These are phyloP conservation scores for Crucihimalaya himalaica DNA, from an alignment of 345 rosid genomes.

Conservation along the genomic window DNA sequence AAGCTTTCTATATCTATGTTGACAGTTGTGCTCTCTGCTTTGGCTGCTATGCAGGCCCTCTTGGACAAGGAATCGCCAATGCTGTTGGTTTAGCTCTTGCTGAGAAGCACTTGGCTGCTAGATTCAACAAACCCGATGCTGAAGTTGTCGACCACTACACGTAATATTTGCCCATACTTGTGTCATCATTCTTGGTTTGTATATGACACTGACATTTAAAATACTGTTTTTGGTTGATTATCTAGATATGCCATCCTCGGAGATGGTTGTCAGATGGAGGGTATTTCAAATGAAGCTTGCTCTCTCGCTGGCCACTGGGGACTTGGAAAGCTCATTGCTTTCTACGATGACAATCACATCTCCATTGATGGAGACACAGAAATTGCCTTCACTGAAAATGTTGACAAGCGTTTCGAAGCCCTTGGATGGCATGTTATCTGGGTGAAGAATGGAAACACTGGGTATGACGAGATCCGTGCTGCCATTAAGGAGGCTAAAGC, in stretches of 20 bases:
- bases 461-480: constrained; percentile 98
- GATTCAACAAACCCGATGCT: constrained; percentile 78
- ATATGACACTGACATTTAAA: neutral
- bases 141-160: constrained; percentile 92
- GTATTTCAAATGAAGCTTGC: constrained; percentile 86
- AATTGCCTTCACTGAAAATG: constrained; percentile 94
- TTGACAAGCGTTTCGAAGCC: constrained; percentile 82
- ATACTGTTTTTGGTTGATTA: constrained; percentile 12
- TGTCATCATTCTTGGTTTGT: constrained; percentile 13
- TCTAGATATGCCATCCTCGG: constrained; percentile 76
- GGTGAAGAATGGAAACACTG: constrained; percentile 99
- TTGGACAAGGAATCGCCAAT: constrained; percentile 91
- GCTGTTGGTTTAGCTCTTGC: constrained; percentile 97
- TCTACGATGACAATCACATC: constrained; percentile 98
- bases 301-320: constrained; percentile 99
- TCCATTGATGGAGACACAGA: constrained; percentile 98
- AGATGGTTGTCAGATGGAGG: constrained; percentile 99
- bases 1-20: constrained; percentile 4
- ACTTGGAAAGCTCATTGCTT: constrained; percentile 96
- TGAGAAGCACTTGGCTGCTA: constrained; percentile 90
- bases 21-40: constrained; percentile 4
- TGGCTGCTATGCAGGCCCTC: constrained; percentile 63
- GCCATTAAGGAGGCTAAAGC: constrained; percentile 99
- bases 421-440: constrained; percentile 99
- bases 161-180: constrained; percentile 42